Conservation (phyloP, 805 yeast species). For the Pichia nanzhaoensis region DNA sequence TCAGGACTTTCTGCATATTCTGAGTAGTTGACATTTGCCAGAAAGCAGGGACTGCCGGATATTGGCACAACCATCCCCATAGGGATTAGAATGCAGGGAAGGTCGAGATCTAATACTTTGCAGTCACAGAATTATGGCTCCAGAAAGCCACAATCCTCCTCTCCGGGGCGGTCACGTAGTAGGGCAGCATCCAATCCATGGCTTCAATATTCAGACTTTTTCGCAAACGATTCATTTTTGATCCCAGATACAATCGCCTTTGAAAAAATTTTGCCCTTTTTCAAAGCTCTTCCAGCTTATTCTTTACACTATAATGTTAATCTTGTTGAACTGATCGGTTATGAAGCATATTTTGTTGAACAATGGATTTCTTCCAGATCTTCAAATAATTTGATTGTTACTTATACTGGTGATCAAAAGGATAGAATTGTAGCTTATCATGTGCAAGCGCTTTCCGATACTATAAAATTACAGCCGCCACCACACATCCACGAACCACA, state of each 20-base stretch:
- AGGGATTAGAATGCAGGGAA: too few relatives aligned
- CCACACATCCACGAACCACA: neutral
- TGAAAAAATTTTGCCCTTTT: slow-evolving; percentile 7
- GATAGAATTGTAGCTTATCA: slow-evolving; percentile 54
- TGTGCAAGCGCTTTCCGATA: slow-evolving; percentile 13
- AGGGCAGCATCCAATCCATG: slow-evolving; percentile 6
- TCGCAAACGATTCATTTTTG: slow-evolving; percentile 7
- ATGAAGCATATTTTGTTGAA: slow-evolving; percentile 86
- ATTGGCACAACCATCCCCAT: too few relatives aligned
- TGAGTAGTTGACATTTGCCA: too few relatives aligned
- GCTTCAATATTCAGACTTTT: slow-evolving; percentile 8
- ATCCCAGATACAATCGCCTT: slow-evolving; percentile 11
- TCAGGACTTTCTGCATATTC: too few relatives aligned
- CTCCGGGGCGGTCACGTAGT: neutral
- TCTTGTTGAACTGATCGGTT: slow-evolving; percentile 40
- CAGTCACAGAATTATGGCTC: too few relatives aligned
- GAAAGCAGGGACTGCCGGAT: too few relatives aligned
- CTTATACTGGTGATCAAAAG: slow-evolving; percentile 78
- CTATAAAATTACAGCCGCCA: neutral
- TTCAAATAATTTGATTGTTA: slow-evolving; percentile 60
- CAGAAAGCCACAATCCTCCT: too few relatives aligned
- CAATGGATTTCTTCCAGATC: slow-evolving; percentile 84
- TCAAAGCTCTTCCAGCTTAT: slow-evolving; percentile 1
- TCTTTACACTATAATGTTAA: neutral
- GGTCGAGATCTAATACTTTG: too few relatives aligned